phyloP scores from a whole-genome alignment of 1,284 basidiomycete genomes.

The Ceratobasidium sp. region DNA sequence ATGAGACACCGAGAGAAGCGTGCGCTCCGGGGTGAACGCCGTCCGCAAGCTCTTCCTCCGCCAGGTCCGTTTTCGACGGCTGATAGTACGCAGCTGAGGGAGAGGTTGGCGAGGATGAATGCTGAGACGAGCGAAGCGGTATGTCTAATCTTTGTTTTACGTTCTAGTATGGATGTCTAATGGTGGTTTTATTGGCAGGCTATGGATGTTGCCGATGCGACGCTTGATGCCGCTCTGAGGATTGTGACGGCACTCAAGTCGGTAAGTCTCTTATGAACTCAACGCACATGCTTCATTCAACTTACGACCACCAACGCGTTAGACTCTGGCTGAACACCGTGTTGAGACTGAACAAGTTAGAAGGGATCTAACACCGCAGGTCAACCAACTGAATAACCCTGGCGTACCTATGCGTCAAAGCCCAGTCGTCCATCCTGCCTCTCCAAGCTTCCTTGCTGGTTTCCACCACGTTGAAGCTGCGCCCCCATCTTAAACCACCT shows the following conservation, averaged over 20 bases:
- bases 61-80: not conserved
- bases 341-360: conserved; percentile 9
- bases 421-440: conserved; percentile 1
- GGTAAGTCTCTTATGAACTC: not conserved
- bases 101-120: conserved; percentile 8
- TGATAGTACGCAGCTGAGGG: conserved; percentile 6
- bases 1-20: conserved; percentile 19
- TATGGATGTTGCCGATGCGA: conserved; percentile 34
- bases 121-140: conserved; percentile 31
- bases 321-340: conserved; percentile 29
- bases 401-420: too few relatives aligned
- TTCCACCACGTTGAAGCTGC: conserved; percentile 30
- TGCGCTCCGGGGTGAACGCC: not conserved
- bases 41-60: not conserved
- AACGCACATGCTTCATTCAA: not conserved
- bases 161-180: too few relatives aligned
- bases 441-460: conserved; percentile 15
- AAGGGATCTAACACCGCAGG: not conserved
- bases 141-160: not conserved
- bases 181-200: conserved; percentile 21
- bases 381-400: not conserved
- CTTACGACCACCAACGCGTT: not conserved
- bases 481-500: not conserved
- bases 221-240: conserved; percentile 29
- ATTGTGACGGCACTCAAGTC: conserved; percentile 22